Base-by-base conservation (phyloP, 257 asterid genomes). In the Solanum verrucosum region DNA sequence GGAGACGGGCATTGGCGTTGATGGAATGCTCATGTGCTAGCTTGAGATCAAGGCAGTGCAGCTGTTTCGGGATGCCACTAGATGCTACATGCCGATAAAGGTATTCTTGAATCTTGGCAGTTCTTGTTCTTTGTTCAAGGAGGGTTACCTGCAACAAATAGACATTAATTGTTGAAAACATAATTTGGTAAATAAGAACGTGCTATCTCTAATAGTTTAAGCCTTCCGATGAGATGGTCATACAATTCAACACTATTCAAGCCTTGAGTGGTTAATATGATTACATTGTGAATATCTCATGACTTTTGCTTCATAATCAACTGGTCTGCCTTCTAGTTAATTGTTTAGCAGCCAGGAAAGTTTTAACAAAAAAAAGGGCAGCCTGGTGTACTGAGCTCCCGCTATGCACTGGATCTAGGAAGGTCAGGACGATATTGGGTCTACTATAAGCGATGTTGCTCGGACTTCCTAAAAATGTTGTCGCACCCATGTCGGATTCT, bases 11-110 rank as follows among this genome's bases (percentile, higher is more conserved):
- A n/a, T 93, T 90, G 31, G 98, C 95, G 7, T 96, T 98, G n/a
- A 87, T 94, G 11, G 99, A 91, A 87, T 98, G 98, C 94, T 98
- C 99, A 12, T 93, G 92, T 59, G 99, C 98, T 79, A 98, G 93
- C 79, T 88, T 94, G 83, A 98, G 94, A 52, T 95, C 90, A 5
- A 98, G 97, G 91, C 99, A 98, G 84, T 96, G 97, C 67, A 95
- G 97, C 91, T 95, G 99, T 85, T 96, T 98, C 0, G 99, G 99
- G 35, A 98, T 98, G 94, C 99, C 94, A 86, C 98, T 98, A n/a
- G 99, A 98, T 72, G 99, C 99, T 75, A 98, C 99, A 33, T 98
- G 99, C 31, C 99, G 98, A 67, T 98, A 98, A 56, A 98, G 95
- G 91, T 94, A 98, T 89, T 98, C 99, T 70, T 96, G 98, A 73